A percentile compares a stretch with the other conserved stretches of the same genome.
Conservation (phyloP, 2,329 filamentous ascomycete species). For the Byssothecium circinans region DNA sequence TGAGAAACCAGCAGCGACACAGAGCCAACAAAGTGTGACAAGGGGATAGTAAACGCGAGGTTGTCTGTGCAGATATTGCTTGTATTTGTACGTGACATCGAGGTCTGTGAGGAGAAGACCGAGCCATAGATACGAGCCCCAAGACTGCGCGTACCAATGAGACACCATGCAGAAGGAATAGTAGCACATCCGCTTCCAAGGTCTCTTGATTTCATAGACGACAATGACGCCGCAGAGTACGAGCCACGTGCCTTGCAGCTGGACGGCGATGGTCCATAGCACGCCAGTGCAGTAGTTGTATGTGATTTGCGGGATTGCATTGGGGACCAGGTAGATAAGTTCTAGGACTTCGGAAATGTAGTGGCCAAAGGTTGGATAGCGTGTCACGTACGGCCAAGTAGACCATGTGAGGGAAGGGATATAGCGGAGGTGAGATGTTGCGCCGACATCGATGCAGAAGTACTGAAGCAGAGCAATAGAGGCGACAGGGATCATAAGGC, state of each 20-base stretch:
- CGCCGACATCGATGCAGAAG: slow-evolving; percentile 50
- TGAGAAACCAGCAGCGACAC: slow-evolving; percentile 37
- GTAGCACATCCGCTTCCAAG: slow-evolving; percentile 51
- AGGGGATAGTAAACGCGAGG: slow-evolving; percentile 44
- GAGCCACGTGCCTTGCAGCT: slow-evolving; percentile 52
- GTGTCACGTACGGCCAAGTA: slow-evolving; percentile 50
- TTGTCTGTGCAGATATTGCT: slow-evolving; percentile 41
- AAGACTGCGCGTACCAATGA: slow-evolving; percentile 52
- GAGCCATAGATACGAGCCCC: slow-evolving; percentile 51
- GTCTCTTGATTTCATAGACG: slow-evolving; percentile 49
- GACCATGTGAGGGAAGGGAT: slow-evolving; percentile 53
- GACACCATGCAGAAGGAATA: slow-evolving; percentile 48
- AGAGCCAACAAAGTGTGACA: slow-evolving; percentile 32
- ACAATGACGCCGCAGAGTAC: slow-evolving; percentile 48
- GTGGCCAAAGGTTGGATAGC: slow-evolving; percentile 46
- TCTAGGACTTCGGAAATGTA: slow-evolving; percentile 51
- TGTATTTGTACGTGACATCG: slow-evolving; percentile 51
- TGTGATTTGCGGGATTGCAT: slow-evolving; percentile 51
- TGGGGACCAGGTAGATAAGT: slow-evolving; percentile 52
- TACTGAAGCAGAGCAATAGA: slow-evolving; percentile 50
- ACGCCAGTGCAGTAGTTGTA: slow-evolving; percentile 55
- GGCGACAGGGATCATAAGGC: slow-evolving; percentile 51
- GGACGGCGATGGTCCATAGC: slow-evolving; percentile 54
- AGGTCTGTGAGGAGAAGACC: slow-evolving; percentile 51
- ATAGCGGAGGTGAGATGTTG: slow-evolving; percentile 48